These are phyloP conservation scores for Alternaria viburni DNA, from an alignment of 2,329 filamentous ascomycete genomes.

Conservation along the genomic window DNA sequence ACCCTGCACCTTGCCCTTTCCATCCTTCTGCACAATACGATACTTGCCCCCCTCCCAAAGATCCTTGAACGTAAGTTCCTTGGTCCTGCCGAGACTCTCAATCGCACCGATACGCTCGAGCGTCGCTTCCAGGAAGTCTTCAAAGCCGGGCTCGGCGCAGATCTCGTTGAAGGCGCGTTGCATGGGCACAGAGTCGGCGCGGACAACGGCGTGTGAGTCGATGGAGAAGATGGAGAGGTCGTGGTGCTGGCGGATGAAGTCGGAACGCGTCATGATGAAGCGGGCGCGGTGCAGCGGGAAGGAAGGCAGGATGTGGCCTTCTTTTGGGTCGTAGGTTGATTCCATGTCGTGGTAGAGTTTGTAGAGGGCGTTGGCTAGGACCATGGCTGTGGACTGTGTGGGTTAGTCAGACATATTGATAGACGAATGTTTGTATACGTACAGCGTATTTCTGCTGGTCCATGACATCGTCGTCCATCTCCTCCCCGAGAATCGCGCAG, in stretches of 20 bases:
- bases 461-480: slow-evolving; percentile 97
- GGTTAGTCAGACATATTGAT: not conserved
- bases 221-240: slow-evolving; percentile 96
- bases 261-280: slow-evolving; percentile 92
- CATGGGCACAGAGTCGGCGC: slow-evolving; percentile 96
- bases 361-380: slow-evolving; percentile 89
- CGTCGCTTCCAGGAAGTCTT: slow-evolving; percentile 80
- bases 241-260: slow-evolving; percentile 93
- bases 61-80: slow-evolving; percentile 94
- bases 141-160: slow-evolving; percentile 77
- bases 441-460: slow-evolving; percentile 96
- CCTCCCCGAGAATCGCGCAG: slow-evolving; percentile 75
- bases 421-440: slow-evolving; percentile 48
- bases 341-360: slow-evolving; percentile 73
- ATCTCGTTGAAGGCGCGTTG: slow-evolving; percentile 89
- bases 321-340: slow-evolving; percentile 67
- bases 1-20: slow-evolving; percentile 35
- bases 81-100: slow-evolving; percentile 89
- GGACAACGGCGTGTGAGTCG: slow-evolving; percentile 82
- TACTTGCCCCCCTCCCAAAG: slow-evolving; percentile 86
- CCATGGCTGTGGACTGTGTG: slow-evolving; percentile 82
- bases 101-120: slow-evolving; percentile 88
- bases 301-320: slow-evolving; percentile 78
- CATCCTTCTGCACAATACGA: slow-evolving; percentile 38
- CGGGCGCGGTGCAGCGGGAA: slow-evolving; percentile 56